Percentiles rank a stretch among this genome's conserved stretches.
Evolutionary conservation across 805 yeast species (phyloP).

Genomic region (Blastobotrys peoriensis): DNA sequence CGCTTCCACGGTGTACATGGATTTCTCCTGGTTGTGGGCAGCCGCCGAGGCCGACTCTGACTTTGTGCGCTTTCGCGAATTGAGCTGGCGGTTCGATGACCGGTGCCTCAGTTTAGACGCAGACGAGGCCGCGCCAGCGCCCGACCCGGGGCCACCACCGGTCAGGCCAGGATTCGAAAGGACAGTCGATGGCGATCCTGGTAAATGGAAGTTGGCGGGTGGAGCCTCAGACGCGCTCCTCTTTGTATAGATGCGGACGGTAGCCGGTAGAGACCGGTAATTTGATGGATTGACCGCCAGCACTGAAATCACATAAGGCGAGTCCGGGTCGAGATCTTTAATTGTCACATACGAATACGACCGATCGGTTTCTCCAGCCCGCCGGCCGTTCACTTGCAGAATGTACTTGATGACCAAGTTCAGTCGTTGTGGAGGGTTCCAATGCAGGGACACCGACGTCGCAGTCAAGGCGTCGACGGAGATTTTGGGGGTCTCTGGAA

Average conservation of each 20-base stretch:
- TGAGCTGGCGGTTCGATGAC: constrained; percentile 1
- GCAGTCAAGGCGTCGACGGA: constrained; percentile 28
- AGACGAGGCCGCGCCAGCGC: not conserved
- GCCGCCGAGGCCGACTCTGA: not conserved
- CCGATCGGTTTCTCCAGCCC: constrained; percentile 30
- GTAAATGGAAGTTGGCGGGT: constrained; percentile 13
- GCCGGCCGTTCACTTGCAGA: constrained; percentile 29
- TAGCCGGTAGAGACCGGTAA: constrained; percentile 23
- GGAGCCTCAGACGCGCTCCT: constrained; percentile 21
- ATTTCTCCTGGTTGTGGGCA: not conserved
- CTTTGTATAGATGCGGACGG: constrained; percentile 25
- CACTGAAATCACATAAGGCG: constrained; percentile 29
- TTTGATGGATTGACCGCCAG: constrained; percentile 28
- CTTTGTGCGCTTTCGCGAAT: not conserved
- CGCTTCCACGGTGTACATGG: constrained; percentile 28
- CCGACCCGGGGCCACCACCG: not conserved
- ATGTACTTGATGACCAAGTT: constrained; percentile 25
- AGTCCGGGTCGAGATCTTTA: constrained; percentile 29
- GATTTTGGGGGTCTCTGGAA: constrained; percentile 31
- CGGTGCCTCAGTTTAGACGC: constrained; percentile 3
- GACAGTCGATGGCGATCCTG: not conserved
- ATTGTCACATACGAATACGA: constrained; percentile 28
- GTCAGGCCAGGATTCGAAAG: not conserved
- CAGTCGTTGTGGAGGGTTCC: constrained; percentile 30
- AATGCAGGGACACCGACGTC: constrained; percentile 28